Percentiles rank a stretch among this genome's conserved stretches.
These are phyloP conservation scores for Mortierella sp. DNA, from an alignment of 371 early-diverging fungal species.

Conservation along the genomic window DNA sequence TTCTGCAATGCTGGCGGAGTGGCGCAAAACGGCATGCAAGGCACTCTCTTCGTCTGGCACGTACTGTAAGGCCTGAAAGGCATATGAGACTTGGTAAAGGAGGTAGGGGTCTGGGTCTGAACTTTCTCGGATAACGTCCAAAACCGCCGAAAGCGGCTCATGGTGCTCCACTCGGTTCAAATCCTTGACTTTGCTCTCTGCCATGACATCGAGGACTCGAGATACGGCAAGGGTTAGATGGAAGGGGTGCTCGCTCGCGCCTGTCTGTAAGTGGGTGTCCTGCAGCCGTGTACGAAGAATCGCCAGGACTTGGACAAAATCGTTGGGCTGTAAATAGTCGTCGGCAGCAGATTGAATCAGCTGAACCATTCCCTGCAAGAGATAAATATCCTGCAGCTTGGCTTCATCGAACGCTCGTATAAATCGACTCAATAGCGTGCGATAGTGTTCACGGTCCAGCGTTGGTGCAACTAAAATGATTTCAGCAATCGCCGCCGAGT, in stretches of 20 bases:
- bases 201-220: conserved; percentile 26
- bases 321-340: conserved; percentile 3
- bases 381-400: not conserved
- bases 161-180: conserved; percentile 10
- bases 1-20: not conserved
- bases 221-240: conserved; percentile 15
- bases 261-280: not conserved
- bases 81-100: conserved; percentile 19
- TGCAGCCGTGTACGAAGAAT: not conserved
- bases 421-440: not conserved
- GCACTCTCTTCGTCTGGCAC: conserved; percentile 20
- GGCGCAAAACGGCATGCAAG: conserved; percentile 6
- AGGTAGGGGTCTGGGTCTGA: conserved; percentile 17
- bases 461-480: not conserved
- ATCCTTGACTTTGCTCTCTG: not conserved
- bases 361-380: conserved; percentile 20
- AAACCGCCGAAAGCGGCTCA: not conserved
- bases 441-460: conserved; percentile 2
- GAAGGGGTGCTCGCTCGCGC: not conserved
- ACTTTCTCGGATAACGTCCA: not conserved
- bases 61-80: conserved; percentile 21
- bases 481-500: conserved; percentile 8
- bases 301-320: conserved; percentile 16
- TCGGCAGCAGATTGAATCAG: conserved; percentile 1
- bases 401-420: not conserved